These are phyloP conservation scores for Russula lepida DNA, from an alignment of 768 basidiomycete genomes.

Conservation along the genomic window DNA sequence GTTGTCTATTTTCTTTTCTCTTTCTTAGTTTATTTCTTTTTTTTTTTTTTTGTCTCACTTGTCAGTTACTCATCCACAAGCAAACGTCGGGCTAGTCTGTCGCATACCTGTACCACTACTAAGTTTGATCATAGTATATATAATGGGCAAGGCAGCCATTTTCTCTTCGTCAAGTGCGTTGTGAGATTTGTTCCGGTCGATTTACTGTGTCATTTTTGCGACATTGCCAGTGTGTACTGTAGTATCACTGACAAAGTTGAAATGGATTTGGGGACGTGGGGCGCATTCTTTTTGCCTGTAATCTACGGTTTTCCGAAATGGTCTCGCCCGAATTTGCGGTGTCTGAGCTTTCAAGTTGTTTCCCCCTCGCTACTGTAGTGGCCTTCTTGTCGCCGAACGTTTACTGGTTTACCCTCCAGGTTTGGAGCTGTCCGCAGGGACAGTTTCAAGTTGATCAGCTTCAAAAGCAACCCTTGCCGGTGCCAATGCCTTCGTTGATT, in stretches of 20 bases:
- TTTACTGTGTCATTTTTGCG: neutral
- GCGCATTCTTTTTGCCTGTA: too few relatives aligned
- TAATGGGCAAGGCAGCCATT: conserved; percentile 15
- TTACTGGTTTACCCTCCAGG: too few relatives aligned
- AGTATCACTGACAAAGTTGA: neutral
- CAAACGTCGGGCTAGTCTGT: conserved; percentile 19
- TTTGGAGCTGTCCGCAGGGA: too few relatives aligned
- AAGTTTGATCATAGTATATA: conserved; percentile 21
- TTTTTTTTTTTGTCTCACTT: conserved; percentile 5
- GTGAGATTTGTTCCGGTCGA: neutral
- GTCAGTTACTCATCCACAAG: conserved; percentile 17
- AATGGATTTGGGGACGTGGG: too few relatives aligned
- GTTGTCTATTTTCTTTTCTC: conserved; percentile 1
- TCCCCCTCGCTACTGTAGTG: too few relatives aligned
- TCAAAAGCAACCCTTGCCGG: too few relatives aligned
- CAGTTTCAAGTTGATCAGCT: too few relatives aligned
- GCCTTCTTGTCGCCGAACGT: too few relatives aligned
- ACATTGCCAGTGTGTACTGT: neutral
- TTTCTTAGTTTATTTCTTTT: neutral
- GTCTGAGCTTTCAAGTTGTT: too few relatives aligned
- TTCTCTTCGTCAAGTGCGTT: neutral
- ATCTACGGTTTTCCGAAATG: too few relatives aligned
- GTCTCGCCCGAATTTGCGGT: too few relatives aligned
- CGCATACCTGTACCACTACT: conserved; percentile 21
- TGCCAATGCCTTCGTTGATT: too few relatives aligned